Conservation (phyloP, 2,329 filamentous ascomycete genomes). For the Trichoderma arundinaceum region DNA sequence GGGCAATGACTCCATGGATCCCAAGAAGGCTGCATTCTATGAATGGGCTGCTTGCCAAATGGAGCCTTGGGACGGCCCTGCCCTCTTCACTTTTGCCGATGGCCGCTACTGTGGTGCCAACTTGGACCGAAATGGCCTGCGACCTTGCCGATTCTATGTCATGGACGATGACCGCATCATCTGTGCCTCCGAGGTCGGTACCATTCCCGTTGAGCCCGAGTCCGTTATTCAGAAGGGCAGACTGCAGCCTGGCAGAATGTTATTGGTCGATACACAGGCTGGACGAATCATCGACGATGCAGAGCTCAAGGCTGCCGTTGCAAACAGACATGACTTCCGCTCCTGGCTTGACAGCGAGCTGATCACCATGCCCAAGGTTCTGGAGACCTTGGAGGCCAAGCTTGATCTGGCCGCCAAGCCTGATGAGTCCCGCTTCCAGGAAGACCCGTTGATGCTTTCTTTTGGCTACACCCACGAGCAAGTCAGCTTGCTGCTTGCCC, state of each 20-base stretch:
- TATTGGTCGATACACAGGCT: conserved; percentile 86
- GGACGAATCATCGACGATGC: conserved; percentile 94
- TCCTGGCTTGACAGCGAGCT: conserved; percentile 87
- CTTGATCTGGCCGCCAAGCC: conserved; percentile 70
- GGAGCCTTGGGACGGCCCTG: conserved; percentile 98
- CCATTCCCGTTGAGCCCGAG: conserved; percentile 89
- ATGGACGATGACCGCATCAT: conserved; percentile 97
- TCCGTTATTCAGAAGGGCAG: conserved; percentile 90
- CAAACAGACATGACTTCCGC: conserved; percentile 86
- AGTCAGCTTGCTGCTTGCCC: conserved; percentile 86
- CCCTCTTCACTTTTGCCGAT: conserved; percentile 95
- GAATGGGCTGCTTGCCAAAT: conserved; percentile 99
- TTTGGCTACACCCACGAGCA: conserved; percentile 97
- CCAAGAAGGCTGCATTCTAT: conserved; percentile 95
- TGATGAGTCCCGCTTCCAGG: conserved; percentile 74
- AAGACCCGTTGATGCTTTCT: conserved; percentile 81
- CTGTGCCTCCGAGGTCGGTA: conserved; percentile 94
- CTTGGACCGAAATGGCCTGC: conserved; percentile 91
- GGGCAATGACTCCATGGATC: conserved; percentile 89
- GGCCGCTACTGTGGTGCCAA: conserved; percentile 97
- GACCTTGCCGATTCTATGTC: conserved; percentile 95
- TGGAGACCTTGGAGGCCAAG: conserved; percentile 64
- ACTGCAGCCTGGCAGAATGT: conserved; percentile 92
- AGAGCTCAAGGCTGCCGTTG: conserved; percentile 87
- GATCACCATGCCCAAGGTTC: conserved; percentile 77